Evolutionary conservation across 139 green algal genomes (phyloP), one percentile per base, ranked within the genome.

Genomic region (Chlorella sorokiniana): DNA sequence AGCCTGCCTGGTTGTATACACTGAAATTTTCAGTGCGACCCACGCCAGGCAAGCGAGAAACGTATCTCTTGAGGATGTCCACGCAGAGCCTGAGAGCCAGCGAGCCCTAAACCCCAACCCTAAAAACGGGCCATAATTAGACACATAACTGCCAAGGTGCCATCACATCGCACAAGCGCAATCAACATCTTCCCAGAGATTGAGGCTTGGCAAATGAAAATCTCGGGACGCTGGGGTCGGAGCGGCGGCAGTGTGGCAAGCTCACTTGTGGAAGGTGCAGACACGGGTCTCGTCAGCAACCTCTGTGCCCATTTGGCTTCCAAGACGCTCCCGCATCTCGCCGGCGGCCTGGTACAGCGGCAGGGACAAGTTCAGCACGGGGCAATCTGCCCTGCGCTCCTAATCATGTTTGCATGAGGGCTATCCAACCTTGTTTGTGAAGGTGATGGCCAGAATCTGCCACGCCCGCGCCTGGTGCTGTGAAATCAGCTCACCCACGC

Each of bases 361-460:
- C 20, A 29, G 54, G 20, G 5, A 64, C 54, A 23, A 25, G 11
- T 64, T 18, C 18, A 16, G n/a, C n/a, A n/a, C n/a, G n/a, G n/a
- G n/a, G n/a, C n/a, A n/a, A n/a, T n/a, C n/a, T n/a, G n/a, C n/a
- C n/a, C n/a, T n/a, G n/a, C n/a, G n/a, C n/a, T n/a, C n/a, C n/a
- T n/a, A n/a, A n/a, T n/a, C n/a, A n/a, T n/a, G n/a, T n/a, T n/a
- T n/a, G n/a, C n/a, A n/a, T n/a, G n/a, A n/a, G n/a, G n/a, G n/a
- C n/a, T n/a, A n/a, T n/a, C n/a, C n/a, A 23, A 48, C 76, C 69
- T 89, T 94, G 71, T 94, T 94, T 54, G 92, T 96, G 88, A 96
- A 96, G 27, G 93, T 96, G 83, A 96, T 92, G 73, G 88, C 88
- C 74, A 94, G 78, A n/a, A 93, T 87, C 18, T 88, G 33, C 41